Evolutionary conservation across 495 filamentous ascomycete genomes (phyloP).

Genomic region (Xylaria longipes): DNA sequence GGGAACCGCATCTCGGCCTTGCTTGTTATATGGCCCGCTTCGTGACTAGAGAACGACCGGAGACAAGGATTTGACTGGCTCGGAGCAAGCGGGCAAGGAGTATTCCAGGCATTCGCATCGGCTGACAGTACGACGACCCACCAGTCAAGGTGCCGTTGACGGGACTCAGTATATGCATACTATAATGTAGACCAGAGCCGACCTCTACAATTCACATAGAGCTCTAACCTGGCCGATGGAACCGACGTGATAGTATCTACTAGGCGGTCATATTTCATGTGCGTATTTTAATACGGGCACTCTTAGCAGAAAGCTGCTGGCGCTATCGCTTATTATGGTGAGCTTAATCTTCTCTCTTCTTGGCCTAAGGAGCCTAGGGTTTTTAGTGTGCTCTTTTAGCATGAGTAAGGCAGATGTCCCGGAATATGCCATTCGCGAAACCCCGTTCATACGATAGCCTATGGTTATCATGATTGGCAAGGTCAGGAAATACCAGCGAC

Average conservation of each 20-base stretch:
- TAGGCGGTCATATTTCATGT: not conserved
- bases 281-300: not conserved
- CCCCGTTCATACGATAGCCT: not conserved
- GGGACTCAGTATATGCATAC: constrained; percentile 14
- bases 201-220: not conserved
- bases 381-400: not conserved
- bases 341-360: constrained; percentile 9
- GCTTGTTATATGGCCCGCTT: constrained; percentile 41
- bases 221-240: not conserved
- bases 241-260: constrained; percentile 12
- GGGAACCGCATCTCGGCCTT: constrained; percentile 30
- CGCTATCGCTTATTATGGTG: constrained; percentile 2
- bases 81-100: constrained; percentile 28
- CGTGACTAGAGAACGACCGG: constrained; percentile 30
- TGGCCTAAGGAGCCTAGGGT: constrained; percentile 3
- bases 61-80: constrained; percentile 35
- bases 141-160: constrained; percentile 21
- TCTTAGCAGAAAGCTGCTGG: not conserved
- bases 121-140: constrained; percentile 19
- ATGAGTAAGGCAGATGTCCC: not conserved
- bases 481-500: constrained; percentile 3
- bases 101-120: constrained; percentile 33
- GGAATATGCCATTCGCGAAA: not conserved
- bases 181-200: not conserved
- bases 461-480: not conserved